Conservation (phyloP, 306 rosid species). For the Citrullus mucosospermus region DNA sequence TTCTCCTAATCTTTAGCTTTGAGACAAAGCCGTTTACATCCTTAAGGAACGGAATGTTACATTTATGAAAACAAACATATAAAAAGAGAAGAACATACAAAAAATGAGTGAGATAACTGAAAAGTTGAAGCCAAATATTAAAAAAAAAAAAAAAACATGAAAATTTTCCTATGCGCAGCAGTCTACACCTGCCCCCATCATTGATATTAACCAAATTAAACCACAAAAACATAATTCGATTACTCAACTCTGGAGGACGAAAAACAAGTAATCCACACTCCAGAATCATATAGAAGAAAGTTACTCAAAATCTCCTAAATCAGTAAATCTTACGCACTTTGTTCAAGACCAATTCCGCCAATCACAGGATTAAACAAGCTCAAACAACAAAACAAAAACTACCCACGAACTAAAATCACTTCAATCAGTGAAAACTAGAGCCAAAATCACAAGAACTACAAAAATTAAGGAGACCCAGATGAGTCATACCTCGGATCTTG, state of each 20-base stretch:
- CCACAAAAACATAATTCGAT: background rate
- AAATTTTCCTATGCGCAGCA: background rate
- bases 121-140: background rate
- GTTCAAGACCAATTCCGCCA: background rate
- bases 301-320: background rate
- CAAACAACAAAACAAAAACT: background rate
- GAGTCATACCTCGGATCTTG: conserved; percentile 50
- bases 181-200: background rate
- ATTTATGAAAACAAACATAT: no score
- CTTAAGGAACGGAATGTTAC: background rate
- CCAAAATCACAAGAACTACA: background rate
- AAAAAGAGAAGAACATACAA: background rate
- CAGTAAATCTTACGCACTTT: background rate
- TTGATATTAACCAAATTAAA: background rate
- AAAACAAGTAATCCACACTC: background rate
- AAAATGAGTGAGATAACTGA: background rate
- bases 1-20: background rate
- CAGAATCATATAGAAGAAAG: background rate
- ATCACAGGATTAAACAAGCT: background rate
- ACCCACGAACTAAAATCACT: conserved; percentile 7
- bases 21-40: background rate
- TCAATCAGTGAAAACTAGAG: background rate
- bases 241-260: background rate
- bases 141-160: background rate
- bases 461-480: conserved; percentile 19